phyloP scores from a whole-genome alignment of 139 green algal genomes.

The Closterium sp. region DNA sequence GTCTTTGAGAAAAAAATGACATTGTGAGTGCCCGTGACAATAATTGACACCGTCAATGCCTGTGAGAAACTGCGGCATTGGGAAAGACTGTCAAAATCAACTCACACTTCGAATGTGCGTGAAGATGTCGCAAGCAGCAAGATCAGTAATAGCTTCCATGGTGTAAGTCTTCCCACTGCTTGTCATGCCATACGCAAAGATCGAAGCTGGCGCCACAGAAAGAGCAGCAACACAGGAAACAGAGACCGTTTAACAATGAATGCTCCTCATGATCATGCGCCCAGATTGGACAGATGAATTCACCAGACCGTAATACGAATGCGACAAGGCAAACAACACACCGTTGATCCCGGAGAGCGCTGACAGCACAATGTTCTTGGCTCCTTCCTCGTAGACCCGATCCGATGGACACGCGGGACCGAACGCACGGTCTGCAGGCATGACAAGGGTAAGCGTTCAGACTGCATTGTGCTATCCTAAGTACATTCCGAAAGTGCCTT shows the following conservation, averaged over 20 bases:
- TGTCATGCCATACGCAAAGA: slow-evolving; percentile 98
- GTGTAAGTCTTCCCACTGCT: slow-evolving; percentile 94
- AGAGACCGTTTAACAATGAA: background rate
- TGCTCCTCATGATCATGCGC: too few relatives aligned
- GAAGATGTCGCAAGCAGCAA: slow-evolving; percentile 38
- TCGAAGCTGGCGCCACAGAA: slow-evolving; percentile 62
- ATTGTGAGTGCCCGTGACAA: background rate
- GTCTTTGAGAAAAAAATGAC: too few relatives aligned
- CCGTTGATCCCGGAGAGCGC: slow-evolving; percentile 43
- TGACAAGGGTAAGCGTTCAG: background rate
- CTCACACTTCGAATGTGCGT: slow-evolving; percentile 34
- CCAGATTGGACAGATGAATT: too few relatives aligned
- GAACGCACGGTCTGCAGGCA: slow-evolving; percentile 50
- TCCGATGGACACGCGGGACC: slow-evolving; percentile 22
- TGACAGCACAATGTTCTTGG: slow-evolving; percentile 39
- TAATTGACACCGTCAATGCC: background rate
- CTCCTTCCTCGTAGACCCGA: slow-evolving; percentile 42
- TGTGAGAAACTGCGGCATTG: background rate
- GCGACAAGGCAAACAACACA: background rate
- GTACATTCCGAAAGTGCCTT: too few relatives aligned
- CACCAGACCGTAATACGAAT: too few relatives aligned
- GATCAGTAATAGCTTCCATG: slow-evolving; percentile 67
- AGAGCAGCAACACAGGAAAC: background rate
- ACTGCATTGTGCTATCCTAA: too few relatives aligned
- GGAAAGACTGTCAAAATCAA: background rate